Percentiles rank a stretch among this genome's conserved stretches.
phyloP scores from a whole-genome alignment of 257 asterid species.

The Solanum chmielewskii region DNA sequence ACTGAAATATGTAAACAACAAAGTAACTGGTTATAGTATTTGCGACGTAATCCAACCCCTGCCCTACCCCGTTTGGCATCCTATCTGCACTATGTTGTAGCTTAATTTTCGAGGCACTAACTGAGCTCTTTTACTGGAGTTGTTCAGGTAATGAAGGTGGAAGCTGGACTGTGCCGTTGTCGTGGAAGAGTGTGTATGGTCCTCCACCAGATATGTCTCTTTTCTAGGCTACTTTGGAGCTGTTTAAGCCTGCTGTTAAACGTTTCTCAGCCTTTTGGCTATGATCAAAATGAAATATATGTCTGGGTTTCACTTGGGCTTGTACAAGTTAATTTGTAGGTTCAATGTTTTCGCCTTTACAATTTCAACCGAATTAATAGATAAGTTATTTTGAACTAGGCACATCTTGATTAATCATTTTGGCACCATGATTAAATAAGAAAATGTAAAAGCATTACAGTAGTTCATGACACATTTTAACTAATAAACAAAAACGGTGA shows the following conservation, averaged over 20 bases:
- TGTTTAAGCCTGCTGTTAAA: neutral
- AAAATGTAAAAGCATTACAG: neutral
- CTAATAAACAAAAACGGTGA: too few species aligned
- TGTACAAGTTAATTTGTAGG: neutral
- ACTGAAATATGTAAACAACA: neutral
- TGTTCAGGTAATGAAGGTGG: slow-evolving; percentile 41
- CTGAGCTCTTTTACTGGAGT: neutral
- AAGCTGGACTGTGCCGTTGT: slow-evolving; percentile 64
- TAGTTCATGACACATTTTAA: neutral
- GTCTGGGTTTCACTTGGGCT: neutral
- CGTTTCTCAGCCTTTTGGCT: neutral
- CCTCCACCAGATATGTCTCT: slow-evolving; percentile 76
- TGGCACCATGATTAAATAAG: neutral
- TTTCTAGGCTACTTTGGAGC: slow-evolving; percentile 25
- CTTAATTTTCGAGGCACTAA: neutral
- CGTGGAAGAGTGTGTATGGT: slow-evolving; percentile 93
- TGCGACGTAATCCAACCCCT: neutral
- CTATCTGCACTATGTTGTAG: neutral
- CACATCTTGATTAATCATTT: neutral
- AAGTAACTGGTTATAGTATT: neutral
- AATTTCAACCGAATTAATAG: neutral
- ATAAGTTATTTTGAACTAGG: neutral
- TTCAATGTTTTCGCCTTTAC: neutral
- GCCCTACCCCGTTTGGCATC: neutral
- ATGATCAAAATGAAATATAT: neutral